Evolutionary conservation across 176 grass and related monocot species (phyloP).

Genomic region (Rhynchospora tenuis): DNA sequence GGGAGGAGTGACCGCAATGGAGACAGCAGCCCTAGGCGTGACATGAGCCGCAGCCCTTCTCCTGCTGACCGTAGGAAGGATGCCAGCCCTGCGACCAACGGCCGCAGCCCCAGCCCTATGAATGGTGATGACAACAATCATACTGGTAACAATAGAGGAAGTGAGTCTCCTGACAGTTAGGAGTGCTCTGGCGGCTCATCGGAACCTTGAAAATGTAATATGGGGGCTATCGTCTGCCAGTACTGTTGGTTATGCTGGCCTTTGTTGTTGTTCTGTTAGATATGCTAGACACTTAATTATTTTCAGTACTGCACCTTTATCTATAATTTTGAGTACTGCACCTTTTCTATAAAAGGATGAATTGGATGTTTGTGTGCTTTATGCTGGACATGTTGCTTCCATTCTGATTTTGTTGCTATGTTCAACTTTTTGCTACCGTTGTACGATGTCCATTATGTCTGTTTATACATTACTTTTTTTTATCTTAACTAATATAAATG

Average conservation of each 20-base stretch:
- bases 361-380: background rate
- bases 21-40: constrained; percentile 40
- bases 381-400: background rate
- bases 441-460: no score
- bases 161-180: constrained; percentile 35
- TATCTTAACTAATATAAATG: no score
- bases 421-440: background rate
- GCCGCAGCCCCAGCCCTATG: constrained; percentile 55
- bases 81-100: constrained; percentile 55
- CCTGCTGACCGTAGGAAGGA: constrained; percentile 28
- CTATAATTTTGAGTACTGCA: constrained; percentile 8
- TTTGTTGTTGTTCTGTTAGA: background rate
- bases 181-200: background rate
- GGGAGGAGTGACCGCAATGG: constrained; percentile 41
- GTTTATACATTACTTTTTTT: background rate
- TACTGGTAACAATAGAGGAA: constrained; percentile 24
- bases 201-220: background rate
- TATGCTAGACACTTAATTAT: background rate
- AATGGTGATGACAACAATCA: constrained; percentile 35
- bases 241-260: background rate
- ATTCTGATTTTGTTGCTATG: background rate
- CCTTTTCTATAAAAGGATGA: background rate
- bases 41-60: constrained; percentile 47
- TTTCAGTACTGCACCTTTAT: background rate
- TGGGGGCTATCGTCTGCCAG: background rate